phyloP scores from a whole-genome alignment of 768 basidiomycete species.

The Hericium rajendrae region DNA sequence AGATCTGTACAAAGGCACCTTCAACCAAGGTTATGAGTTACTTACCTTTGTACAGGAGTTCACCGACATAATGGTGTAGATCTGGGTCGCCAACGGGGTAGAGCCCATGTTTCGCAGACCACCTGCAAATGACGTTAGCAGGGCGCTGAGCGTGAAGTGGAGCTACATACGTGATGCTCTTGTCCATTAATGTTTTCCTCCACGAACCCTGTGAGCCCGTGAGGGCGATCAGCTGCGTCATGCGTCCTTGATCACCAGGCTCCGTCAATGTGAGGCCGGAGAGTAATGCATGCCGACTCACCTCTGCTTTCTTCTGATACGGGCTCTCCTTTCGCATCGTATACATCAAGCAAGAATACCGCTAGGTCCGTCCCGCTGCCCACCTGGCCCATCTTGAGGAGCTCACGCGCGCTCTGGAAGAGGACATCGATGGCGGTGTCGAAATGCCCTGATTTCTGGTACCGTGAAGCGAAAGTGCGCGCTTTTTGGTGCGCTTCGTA shows the following conservation, averaged over 20 bases:
- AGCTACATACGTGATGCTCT: conserved; percentile 61
- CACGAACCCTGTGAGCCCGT: conserved; percentile 72
- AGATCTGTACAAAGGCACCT: conserved; percentile 3
- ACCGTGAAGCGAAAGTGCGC: conserved; percentile 86
- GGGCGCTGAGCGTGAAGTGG: background rate
- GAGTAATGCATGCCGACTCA: conserved; percentile 25
- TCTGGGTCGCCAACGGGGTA: conserved; percentile 83
- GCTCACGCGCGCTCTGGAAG: conserved; percentile 80
- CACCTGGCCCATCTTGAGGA: conserved; percentile 79
- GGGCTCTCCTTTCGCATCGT: conserved; percentile 59
- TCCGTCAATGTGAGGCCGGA: background rate
- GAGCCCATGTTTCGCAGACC: conserved; percentile 73
- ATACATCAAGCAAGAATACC: conserved; percentile 73
- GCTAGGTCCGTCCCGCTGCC: conserved; percentile 88
- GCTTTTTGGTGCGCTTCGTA: conserved; percentile 98
- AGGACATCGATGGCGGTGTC: conserved; percentile 88
- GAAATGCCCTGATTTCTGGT: conserved; percentile 70
- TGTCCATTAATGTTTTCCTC: conserved; percentile 86
- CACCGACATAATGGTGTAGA: conserved; percentile 85
- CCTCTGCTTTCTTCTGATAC: conserved; percentile 78
- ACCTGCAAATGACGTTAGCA: conserved; percentile 37
- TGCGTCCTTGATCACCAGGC: conserved; percentile 42
- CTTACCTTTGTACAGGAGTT: conserved; percentile 76
- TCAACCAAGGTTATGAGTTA: background rate
- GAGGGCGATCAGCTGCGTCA: conserved; percentile 88